A percentile compares a stretch with the other conserved stretches of the same genome.
phyloP scores from a whole-genome alignment of 2,329 filamentous ascomycete genomes.

The Zymoseptoria crescenta region DNA sequence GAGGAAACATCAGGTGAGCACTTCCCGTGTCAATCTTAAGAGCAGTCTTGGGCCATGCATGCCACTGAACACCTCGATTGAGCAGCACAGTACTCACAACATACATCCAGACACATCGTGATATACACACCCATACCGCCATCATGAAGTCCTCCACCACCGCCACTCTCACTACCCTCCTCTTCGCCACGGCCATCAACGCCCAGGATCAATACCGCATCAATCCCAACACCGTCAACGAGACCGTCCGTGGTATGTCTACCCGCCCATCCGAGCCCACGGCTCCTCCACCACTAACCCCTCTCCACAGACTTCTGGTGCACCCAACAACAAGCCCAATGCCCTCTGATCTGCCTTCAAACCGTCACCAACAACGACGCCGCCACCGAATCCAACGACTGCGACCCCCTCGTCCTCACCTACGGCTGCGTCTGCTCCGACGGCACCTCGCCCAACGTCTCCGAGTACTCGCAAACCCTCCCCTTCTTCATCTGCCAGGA shows the following conservation, averaged over 20 bases:
- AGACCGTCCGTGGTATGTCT: conserved; percentile 26
- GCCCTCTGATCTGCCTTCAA: conserved; percentile 66
- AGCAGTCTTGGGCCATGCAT: background rate
- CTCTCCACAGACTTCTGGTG: conserved; percentile 50
- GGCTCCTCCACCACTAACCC: conserved; percentile 14
- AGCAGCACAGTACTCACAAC: conserved; percentile 5
- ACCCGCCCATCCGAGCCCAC: no score
- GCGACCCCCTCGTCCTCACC: conserved; percentile 57
- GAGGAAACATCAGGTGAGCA: background rate
- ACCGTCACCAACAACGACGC: conserved; percentile 37
- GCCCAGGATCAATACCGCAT: conserved; percentile 52
- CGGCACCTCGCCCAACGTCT: conserved; percentile 59
- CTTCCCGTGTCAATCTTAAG: background rate
- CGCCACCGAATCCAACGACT: conserved; percentile 53
- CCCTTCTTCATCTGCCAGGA: conserved; percentile 69
- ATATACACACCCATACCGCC: conserved; percentile 7
- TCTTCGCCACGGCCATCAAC: conserved; percentile 47
- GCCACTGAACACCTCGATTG: background rate
- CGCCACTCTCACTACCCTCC: conserved; percentile 41
- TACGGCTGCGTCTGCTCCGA: conserved; percentile 67
- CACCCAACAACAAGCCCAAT: conserved; percentile 51
- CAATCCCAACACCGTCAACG: conserved; percentile 52
- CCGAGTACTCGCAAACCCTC: conserved; percentile 69
- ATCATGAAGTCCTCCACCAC: conserved; percentile 42
- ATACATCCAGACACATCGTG: background rate